Evolutionary conservation across 75 land plant species (phyloP), one percentile per base, ranked within the genome.

Genomic region (Cunninghamia lanceolata): DNA sequence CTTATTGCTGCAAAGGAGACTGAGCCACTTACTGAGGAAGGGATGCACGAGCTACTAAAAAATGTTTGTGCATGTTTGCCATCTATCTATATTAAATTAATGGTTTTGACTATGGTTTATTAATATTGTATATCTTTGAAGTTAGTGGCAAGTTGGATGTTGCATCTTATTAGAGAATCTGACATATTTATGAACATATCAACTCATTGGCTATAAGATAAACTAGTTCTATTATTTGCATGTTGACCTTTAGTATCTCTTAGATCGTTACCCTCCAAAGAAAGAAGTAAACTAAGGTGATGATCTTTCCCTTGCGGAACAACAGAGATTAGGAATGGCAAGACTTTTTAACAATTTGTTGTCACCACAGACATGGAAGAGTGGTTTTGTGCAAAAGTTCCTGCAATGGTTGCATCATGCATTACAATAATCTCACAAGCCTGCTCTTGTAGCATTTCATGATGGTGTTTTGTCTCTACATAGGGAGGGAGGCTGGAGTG

Each of bases 351-450:
- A 96, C 85, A 98, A 98, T 85, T 95, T 92, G 99, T 98, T 86
- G 99, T 98, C 59, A 96, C 99, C 79, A 98, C 98, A 80, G 98
- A 96, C 86, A 98, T 98, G 99, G 99, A 98, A 86, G 99, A 96
- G 85, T 89, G 99, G 25, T 98, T 98, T 47, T 98, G 99, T 93
- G 92, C 95, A 42, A 93, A 96, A 90, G 99, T 98, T 79, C 83
- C 94, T 35, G 99, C 96, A 10, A 96, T 98, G 99, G 99, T 98
- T 34, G 96, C 99, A 36, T 95, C 98, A 76, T 98, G 99, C 86
- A 97, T 98, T 47, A 98, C 99, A 19, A 98, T 98, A 86, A n/a
- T 98, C 99, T 80, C 99, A 98, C 85, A 93, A 98, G 13, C 99
- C 99, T 79, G 98, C 99, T 19, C 90, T 98, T 59, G 99, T 95